A percentile compares a stretch with the other conserved stretches of the same genome.
These are phyloP conservation scores for Lichtheimia corymbifera DNA, from an alignment of 371 early-diverging fungal species.

Conservation along the genomic window DNA sequence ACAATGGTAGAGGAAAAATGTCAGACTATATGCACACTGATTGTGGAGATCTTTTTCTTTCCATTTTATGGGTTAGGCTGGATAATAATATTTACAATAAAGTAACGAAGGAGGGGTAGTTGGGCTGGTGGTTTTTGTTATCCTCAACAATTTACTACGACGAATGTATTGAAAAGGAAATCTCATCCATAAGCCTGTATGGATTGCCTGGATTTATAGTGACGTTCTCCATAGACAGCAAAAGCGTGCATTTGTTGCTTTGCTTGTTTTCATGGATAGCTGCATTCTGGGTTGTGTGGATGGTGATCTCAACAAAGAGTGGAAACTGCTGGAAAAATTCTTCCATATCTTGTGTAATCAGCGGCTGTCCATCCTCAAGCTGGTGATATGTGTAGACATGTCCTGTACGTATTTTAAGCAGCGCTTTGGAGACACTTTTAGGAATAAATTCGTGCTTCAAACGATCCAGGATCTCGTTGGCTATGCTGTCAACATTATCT, in stretches of 20 bases:
- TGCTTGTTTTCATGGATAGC: background rate
- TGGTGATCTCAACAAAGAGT: conserved; percentile 31
- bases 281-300: conserved; percentile 5
- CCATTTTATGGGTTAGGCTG: background rate
- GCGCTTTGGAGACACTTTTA: conserved; percentile 19
- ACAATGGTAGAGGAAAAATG: background rate
- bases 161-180: background rate
- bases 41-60: background rate
- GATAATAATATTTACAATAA: background rate
- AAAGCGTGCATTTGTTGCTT: background rate
- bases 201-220: conserved; percentile 27
- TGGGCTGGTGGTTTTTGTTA: background rate
- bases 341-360: conserved; percentile 34
- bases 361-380: conserved; percentile 29
- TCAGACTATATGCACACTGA: background rate
- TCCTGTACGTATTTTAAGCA: conserved; percentile 30
- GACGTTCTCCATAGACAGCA: conserved; percentile 21
- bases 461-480: conserved; percentile 29
- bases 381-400: conserved; percentile 35
- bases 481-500: conserved; percentile 29
- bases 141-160: background rate
- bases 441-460: conserved; percentile 17
- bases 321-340: conserved; percentile 42
- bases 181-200: conserved; percentile 18
- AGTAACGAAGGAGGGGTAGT: background rate